Percentiles rank a stretch among this genome's conserved stretches.
phyloP scores from a whole-genome alignment of 2,329 filamentous ascomycete species.

The Pseudopyrenochaeta lycopersici region DNA sequence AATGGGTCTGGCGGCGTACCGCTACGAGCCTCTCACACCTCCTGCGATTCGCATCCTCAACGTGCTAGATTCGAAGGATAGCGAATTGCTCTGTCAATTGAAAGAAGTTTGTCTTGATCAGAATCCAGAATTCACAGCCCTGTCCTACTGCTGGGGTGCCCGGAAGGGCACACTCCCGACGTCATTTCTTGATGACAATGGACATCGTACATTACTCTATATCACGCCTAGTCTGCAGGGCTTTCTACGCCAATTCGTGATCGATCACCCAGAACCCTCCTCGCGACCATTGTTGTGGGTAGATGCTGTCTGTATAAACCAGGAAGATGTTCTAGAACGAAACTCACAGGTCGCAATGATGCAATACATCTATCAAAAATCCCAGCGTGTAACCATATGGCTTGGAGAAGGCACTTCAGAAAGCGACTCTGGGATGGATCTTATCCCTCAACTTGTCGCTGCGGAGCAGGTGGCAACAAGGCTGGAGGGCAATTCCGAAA shows the following conservation, averaged over 20 bases:
- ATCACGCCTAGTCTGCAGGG: slow-evolving; percentile 14
- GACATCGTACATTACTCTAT: not conserved
- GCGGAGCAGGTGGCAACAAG: not conserved
- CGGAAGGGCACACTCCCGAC: not conserved
- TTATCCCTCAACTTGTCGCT: slow-evolving; percentile 7
- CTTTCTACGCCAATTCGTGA: slow-evolving; percentile 10
- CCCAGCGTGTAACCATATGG: slow-evolving; percentile 35
- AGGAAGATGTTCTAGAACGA: slow-evolving; percentile 18
- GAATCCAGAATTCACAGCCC: slow-evolving; percentile 6
- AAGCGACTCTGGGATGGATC: slow-evolving; percentile 7
- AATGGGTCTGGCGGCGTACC: not conserved
- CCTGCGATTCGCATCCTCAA: not conserved
- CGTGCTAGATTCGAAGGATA: not conserved
- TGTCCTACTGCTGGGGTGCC: slow-evolving; percentile 21
- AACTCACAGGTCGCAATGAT: slow-evolving; percentile 23
- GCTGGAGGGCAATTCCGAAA: not conserved
- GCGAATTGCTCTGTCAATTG: slow-evolving; percentile 1
- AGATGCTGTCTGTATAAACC: slow-evolving; percentile 27
- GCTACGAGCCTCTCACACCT: not conserved
- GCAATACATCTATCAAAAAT: slow-evolving; percentile 35
- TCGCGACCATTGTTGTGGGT: slow-evolving; percentile 8
- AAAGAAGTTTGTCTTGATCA: not conserved
- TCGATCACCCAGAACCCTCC: slow-evolving; percentile 1
- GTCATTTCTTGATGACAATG: not conserved
- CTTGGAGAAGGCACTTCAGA: slow-evolving; percentile 24